Conservation (phyloP, 1,139 yeast species). For the Hyphopichia wangnamkhiaoensis region DNA sequence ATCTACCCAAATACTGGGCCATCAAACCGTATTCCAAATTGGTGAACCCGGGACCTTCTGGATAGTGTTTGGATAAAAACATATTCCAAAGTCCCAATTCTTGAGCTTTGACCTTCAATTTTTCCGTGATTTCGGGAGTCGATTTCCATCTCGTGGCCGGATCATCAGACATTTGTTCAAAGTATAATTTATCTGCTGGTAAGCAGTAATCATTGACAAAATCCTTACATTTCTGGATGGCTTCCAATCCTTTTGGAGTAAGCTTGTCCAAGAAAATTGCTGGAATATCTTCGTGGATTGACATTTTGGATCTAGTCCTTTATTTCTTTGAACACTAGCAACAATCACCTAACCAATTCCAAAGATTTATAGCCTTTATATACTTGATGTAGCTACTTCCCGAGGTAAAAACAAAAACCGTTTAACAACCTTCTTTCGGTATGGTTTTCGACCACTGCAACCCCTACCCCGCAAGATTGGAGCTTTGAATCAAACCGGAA, state of each 20-base stretch:
- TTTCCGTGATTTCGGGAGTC: slow-evolving; percentile 54
- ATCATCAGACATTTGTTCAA: slow-evolving; percentile 38
- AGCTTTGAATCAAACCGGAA: too few species aligned
- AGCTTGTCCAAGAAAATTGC: slow-evolving; percentile 45
- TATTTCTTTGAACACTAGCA: neutral
- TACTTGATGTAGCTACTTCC: too few species aligned
- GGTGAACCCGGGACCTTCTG: slow-evolving; percentile 65
- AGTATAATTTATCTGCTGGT: slow-evolving; percentile 56
- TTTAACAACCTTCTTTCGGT: too few species aligned
- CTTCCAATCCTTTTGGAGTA: slow-evolving; percentile 52
- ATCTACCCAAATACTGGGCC: slow-evolving; percentile 68
- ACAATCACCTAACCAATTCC: neutral
- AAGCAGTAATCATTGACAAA: slow-evolving; percentile 62
- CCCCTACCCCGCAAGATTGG: too few species aligned
- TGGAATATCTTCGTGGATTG: slow-evolving; percentile 44
- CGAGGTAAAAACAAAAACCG: too few species aligned
- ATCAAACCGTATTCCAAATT: slow-evolving; percentile 70
- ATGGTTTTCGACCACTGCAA: too few species aligned
- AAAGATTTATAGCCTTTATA: neutral
- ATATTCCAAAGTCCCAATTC: slow-evolving; percentile 65
- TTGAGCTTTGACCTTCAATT: slow-evolving; percentile 56
- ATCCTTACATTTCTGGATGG: slow-evolving; percentile 48
- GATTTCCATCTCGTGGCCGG: slow-evolving; percentile 50
- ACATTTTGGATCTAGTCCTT: slow-evolving; percentile 15
- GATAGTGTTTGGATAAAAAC: slow-evolving; percentile 57